A percentile compares a stretch with the other conserved stretches of the same genome.
Evolutionary conservation across 2,329 filamentous ascomycete genomes (phyloP).

Genomic region (Raffaelea albimanens): DNA sequence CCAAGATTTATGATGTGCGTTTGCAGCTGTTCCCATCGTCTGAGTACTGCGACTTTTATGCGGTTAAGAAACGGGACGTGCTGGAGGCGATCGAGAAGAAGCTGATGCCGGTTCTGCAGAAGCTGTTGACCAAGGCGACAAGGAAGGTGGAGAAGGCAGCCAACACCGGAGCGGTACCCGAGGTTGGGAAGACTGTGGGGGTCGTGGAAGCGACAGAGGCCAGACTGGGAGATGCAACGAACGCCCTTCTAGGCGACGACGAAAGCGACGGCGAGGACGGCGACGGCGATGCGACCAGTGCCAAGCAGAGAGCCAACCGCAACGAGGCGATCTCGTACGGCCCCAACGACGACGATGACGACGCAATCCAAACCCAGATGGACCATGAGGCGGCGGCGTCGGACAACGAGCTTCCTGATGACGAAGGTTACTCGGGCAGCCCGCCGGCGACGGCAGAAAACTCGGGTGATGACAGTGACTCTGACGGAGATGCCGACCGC

Average conservation of each 20-base stretch:
- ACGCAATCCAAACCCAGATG: constrained; percentile 58
- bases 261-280: constrained; percentile 64
- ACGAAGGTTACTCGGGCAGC: constrained; percentile 42
- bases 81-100: constrained; percentile 69
- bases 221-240: constrained; percentile 30
- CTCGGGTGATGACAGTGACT: neutral
- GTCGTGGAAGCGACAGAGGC: constrained; percentile 38
- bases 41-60: constrained; percentile 81
- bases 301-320: constrained; percentile 67
- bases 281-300: constrained; percentile 67
- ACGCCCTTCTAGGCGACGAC: constrained; percentile 47
- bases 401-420: constrained; percentile 43
- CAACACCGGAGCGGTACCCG: constrained; percentile 62
- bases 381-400: constrained; percentile 43
- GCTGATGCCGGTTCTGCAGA: constrained; percentile 64
- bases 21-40: constrained; percentile 74
- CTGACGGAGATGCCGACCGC: neutral
- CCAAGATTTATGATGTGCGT: constrained; percentile 77
- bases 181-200: constrained; percentile 51
- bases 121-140: constrained; percentile 66
- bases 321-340: constrained; percentile 81
- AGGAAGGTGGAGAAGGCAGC: constrained; percentile 65
- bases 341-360: constrained; percentile 85
- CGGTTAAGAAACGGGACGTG: constrained; percentile 70
- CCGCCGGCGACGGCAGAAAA: constrained; percentile 24